These are phyloP conservation scores for Rhodotorula sp. DNA, from an alignment of 1,284 basidiomycete species.

Conservation along the genomic window DNA sequence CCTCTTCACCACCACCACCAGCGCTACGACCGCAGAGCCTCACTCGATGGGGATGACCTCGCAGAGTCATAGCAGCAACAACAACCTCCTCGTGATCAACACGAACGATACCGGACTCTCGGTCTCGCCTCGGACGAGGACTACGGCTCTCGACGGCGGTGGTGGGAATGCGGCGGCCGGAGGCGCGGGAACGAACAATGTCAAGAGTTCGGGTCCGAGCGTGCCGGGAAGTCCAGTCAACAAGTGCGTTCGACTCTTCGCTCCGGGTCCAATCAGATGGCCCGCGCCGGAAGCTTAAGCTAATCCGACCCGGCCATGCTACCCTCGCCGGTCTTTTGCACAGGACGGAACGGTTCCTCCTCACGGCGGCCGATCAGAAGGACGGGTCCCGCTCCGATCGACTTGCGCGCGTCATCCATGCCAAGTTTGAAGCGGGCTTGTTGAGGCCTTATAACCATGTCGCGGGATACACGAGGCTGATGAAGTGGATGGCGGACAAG, in stretches of 20 bases:
- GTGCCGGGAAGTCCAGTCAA: slow-evolving; percentile 37
- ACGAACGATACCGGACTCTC: slow-evolving; percentile 8
- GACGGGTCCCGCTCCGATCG: slow-evolving; percentile 87
- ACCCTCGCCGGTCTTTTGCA: neutral
- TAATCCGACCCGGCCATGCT: neutral
- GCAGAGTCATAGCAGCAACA: neutral
- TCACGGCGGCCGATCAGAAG: slow-evolving; percentile 94
- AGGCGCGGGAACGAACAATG: neutral
- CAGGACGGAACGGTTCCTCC: slow-evolving; percentile 74
- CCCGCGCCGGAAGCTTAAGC: neutral
- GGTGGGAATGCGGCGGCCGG: neutral
- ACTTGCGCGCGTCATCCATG: slow-evolving; percentile 85
- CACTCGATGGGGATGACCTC: neutral
- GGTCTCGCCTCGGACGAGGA: neutral
- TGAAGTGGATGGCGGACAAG: slow-evolving; percentile 94
- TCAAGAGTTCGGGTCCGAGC: slow-evolving; percentile 27
- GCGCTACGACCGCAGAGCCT: no score
- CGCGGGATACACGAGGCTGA: slow-evolving; percentile 83
- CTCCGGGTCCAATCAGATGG: neutral
- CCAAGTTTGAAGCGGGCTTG: slow-evolving; percentile 94
- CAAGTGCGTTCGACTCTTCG: slow-evolving; percentile 34
- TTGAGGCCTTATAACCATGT: slow-evolving; percentile 96
- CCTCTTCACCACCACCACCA: neutral
- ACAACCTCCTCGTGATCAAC: slow-evolving; percentile 23
- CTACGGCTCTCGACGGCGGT: neutral